Evolutionary conservation across 371 early-diverging fungal species (phyloP).

Genomic region (Apophysomyces trapeziformis): DNA sequence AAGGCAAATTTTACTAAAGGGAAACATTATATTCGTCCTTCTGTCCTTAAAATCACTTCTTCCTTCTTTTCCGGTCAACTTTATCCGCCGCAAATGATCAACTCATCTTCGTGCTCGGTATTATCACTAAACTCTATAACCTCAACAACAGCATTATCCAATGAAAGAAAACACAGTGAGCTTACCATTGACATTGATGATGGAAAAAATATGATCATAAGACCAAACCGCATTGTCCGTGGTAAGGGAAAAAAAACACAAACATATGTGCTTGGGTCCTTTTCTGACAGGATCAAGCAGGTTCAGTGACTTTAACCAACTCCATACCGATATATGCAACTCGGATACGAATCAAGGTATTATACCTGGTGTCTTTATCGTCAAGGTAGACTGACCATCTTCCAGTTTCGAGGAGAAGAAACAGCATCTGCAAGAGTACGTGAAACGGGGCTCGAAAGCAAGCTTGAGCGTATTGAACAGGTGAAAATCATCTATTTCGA

Average conservation of each 20-base stretch:
- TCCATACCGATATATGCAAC: constrained; percentile 34
- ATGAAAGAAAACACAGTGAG: background rate
- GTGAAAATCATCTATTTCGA: constrained; percentile 47
- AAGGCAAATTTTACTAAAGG: constrained; percentile 2
- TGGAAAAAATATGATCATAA: constrained; percentile 42
- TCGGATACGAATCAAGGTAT: constrained; percentile 45
- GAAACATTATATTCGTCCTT: background rate
- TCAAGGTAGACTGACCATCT: background rate
- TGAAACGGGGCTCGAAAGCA: constrained; percentile 25
- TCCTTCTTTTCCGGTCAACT: background rate
- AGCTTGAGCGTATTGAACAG: constrained; percentile 32
- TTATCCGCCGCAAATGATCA: background rate
- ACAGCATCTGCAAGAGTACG: constrained; percentile 34
- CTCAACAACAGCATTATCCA: background rate
- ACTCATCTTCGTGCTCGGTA: background rate
- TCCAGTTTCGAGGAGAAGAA: constrained; percentile 54
- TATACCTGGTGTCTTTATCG: too few relatives aligned
- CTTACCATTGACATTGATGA: constrained; percentile 44
- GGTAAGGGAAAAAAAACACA: constrained; percentile 19
- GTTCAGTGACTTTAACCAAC: constrained; percentile 36
- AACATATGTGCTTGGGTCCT: background rate
- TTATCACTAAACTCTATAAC: background rate
- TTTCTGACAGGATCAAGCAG: constrained; percentile 16
- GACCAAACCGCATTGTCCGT: constrained; percentile 46
- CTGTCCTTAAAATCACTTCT: background rate